Evolutionary conservation across 2,329 filamentous ascomycete species (phyloP).

Genomic region (Paraphoma chrysanthemicola): DNA sequence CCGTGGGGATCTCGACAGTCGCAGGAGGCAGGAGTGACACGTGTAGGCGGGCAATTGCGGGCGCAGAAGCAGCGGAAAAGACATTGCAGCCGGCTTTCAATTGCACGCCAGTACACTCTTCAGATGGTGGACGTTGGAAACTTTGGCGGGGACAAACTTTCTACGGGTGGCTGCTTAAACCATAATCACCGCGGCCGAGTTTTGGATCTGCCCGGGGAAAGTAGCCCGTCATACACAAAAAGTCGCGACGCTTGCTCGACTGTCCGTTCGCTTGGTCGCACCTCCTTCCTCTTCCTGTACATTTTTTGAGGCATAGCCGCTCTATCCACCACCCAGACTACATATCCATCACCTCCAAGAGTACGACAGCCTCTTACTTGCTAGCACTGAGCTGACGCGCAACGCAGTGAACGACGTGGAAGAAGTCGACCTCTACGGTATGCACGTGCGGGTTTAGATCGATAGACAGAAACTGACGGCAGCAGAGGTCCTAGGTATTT

Average conservation of each 20-base stretch:
- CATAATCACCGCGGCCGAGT: neutral
- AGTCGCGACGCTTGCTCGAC: constrained; percentile 12
- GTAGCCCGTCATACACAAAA: constrained; percentile 7
- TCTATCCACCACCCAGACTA: neutral
- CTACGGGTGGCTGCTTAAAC: constrained; percentile 2
- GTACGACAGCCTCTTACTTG: constrained; percentile 1
- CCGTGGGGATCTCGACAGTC: constrained; percentile 21
- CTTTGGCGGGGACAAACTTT: constrained; percentile 1
- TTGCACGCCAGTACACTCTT: too few relatives aligned
- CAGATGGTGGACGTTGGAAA: neutral
- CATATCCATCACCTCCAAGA: neutral
- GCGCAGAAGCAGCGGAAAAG: constrained; percentile 22
- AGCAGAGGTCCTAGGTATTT: constrained; percentile 79
- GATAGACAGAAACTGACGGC: constrained; percentile 31
- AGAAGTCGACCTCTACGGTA: constrained; percentile 67
- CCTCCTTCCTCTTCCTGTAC: constrained; percentile 9
- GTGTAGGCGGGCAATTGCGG: constrained; percentile 33
- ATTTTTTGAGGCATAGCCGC: neutral
- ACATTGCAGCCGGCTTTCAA: constrained; percentile 19
- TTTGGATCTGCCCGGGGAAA: constrained; percentile 9
- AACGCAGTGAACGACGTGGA: constrained; percentile 46
- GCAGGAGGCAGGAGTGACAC: constrained; percentile 38
- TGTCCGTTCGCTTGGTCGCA: constrained; percentile 1
- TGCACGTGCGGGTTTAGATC: neutral
- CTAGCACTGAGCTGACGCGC: constrained; percentile 16